phyloP scores from a whole-genome alignment of 768 basidiomycete species.

The Lactarius quietus region DNA sequence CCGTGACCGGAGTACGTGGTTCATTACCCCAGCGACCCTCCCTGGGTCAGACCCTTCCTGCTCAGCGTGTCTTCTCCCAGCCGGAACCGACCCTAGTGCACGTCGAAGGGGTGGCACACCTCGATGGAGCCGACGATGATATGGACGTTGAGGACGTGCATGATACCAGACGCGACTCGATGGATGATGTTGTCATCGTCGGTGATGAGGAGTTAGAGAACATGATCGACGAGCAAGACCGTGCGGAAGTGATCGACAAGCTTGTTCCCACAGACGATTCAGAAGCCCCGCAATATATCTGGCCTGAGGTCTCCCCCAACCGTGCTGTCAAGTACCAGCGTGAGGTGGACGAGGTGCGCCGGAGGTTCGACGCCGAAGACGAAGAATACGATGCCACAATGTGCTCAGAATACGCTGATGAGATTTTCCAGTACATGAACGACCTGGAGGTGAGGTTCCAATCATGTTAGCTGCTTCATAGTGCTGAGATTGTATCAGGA shows the following conservation, averaged over 20 bases:
- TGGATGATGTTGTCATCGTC: slow-evolving; percentile 42
- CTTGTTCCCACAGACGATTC: slow-evolving; percentile 28
- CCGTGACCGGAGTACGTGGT: slow-evolving; percentile 25
- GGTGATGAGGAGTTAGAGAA: slow-evolving; percentile 57
- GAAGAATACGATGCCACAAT: slow-evolving; percentile 85
- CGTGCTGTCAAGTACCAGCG: slow-evolving; percentile 53
- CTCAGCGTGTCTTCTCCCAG: slow-evolving; percentile 39
- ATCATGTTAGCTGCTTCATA: neutral
- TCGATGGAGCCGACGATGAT: slow-evolving; percentile 36
- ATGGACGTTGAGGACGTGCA: slow-evolving; percentile 59
- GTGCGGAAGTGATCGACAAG: slow-evolving; percentile 43
- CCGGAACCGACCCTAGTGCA: slow-evolving; percentile 40
- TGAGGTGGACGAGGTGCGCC: slow-evolving; percentile 63
- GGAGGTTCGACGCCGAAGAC: slow-evolving; percentile 62
- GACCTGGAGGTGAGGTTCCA: slow-evolving; percentile 73
- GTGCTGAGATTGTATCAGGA: slow-evolving; percentile 48
- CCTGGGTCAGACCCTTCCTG: slow-evolving; percentile 36
- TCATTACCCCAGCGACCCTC: slow-evolving; percentile 32
- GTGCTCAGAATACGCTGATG: slow-evolving; percentile 98
- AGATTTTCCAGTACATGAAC: slow-evolving; percentile 96
- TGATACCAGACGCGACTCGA: slow-evolving; percentile 35
- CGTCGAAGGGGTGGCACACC: slow-evolving; percentile 17
- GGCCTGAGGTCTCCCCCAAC: slow-evolving; percentile 73
- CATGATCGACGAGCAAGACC: slow-evolving; percentile 55
- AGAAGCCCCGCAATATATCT: slow-evolving; percentile 36